Evolutionary conservation across 176 grass and related monocot genomes (phyloP).

Genomic region (Metroxylon sagu): DNA sequence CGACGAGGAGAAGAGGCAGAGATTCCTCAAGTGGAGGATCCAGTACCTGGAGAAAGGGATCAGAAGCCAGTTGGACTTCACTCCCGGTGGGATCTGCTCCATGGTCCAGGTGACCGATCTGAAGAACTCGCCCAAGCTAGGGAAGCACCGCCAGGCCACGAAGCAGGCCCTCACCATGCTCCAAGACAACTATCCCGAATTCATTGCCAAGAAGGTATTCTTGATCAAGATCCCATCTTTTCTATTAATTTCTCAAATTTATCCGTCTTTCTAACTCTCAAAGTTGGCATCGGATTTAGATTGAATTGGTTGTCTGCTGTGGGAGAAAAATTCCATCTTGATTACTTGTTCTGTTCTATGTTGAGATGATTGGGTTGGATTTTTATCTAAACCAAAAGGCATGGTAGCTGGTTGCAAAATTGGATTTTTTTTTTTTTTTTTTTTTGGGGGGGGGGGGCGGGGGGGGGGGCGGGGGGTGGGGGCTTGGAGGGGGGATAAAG

Average conservation of each 20-base stretch:
- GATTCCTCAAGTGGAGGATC: constrained; percentile 99
- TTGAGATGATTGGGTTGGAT: no score
- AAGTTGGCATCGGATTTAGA: no score
- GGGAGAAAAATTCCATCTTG: no score
- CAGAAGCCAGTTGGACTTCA: constrained; percentile 62
- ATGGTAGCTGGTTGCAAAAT: no score
- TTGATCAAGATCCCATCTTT: neutral
- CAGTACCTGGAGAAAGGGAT: constrained; percentile 90
- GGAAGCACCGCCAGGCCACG: constrained; percentile 85
- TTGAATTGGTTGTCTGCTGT: no score
- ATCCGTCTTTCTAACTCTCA: no score
- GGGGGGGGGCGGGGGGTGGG: no score
- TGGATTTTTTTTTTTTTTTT: no score
- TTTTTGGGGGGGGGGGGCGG: no score
- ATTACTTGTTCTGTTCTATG: no score
- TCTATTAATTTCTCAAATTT: neutral
- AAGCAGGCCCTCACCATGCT: constrained; percentile 71
- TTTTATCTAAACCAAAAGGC: no score
- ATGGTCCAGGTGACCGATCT: constrained; percentile 96
- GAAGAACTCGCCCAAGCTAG: constrained; percentile 86
- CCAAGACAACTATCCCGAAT: constrained; percentile 97
- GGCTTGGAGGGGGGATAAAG: no score
- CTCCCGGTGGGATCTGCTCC: constrained; percentile 64
- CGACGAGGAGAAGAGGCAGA: constrained; percentile 77
- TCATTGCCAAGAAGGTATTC: constrained; percentile 94